phyloP scores from a whole-genome alignment of 257 asterid genomes.

The Solanum pennellii region DNA sequence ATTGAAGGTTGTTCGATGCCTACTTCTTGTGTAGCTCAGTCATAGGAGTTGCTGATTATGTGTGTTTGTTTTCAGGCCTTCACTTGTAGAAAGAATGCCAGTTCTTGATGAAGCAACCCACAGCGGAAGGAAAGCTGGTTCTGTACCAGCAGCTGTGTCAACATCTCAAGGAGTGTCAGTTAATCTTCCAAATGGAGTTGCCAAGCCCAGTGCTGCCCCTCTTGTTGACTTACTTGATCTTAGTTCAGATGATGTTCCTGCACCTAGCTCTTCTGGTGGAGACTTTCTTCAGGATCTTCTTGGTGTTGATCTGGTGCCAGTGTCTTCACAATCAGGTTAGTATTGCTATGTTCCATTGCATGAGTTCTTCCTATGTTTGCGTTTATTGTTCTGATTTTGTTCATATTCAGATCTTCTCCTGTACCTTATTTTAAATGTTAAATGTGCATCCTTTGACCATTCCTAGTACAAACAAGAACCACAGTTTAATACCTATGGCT shows the following conservation, averaged over 20 bases:
- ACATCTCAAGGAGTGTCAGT: slow-evolving; percentile 65
- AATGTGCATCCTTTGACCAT: background rate
- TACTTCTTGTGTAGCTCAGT: background rate
- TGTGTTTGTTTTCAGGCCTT: slow-evolving; percentile 41
- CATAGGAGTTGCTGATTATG: background rate
- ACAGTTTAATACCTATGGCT: background rate
- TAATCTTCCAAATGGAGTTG: slow-evolving; percentile 76
- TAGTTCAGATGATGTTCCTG: slow-evolving; percentile 58
- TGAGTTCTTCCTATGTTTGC: background rate
- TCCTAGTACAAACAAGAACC: background rate
- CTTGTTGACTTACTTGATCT: slow-evolving; percentile 88
- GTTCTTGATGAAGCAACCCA: slow-evolving; percentile 85
- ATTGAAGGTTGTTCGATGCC: background rate
- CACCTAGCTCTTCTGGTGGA: slow-evolving; percentile 67
- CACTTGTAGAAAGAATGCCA: slow-evolving; percentile 92
- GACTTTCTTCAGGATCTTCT: slow-evolving; percentile 90
- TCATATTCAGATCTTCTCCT: background rate
- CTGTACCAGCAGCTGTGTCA: slow-evolving; percentile 58
- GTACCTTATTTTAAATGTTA: background rate
- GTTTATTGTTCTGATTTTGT: background rate
- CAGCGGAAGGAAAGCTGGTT: slow-evolving; percentile 78
- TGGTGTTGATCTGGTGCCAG: slow-evolving; percentile 57
- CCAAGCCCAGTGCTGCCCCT: slow-evolving; percentile 56
- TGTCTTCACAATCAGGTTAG: slow-evolving; percentile 52
- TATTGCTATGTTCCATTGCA: background rate